Evolutionary conservation across 257 asterid species (phyloP), one percentile per base, ranked within the genome.

Genomic region (Nicotiana otophora): DNA sequence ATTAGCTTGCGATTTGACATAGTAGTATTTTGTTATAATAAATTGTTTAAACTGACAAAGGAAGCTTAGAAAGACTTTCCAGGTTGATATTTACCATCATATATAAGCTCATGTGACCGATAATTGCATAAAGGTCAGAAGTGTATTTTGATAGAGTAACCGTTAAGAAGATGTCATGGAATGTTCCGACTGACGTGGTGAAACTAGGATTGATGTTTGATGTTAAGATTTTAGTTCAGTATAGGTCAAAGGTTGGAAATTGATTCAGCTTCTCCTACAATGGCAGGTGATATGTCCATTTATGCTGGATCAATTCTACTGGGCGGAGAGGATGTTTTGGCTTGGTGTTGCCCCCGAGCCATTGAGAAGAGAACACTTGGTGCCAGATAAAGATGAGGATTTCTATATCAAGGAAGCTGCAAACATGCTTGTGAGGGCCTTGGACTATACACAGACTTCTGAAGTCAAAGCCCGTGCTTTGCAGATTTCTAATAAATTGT

Each of bases 241-340:
- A 14, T 46, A 74, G 62, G 26, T 48, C 16, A 48, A 48, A 23
- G 62, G 23, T 48, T 60, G 19, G 23, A 48, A 46, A 26, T 26
- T 74, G 62, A 57, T 74, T 60, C 10, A 7, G 15, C 4, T 48
- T 75, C 63, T 75, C 16, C 26, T 51, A 51, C 46, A 61, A 63
- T 85, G 79, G 77, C 92, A 96, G 99, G 87, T 96, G 48, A 83
- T 96, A 67, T 96, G 99, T 62, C 99, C 98, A 19, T 93, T 96
- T 86, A 87, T 93, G 84, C 86, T 94, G 90, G 99, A 96, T 85
- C 98, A 96, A 80, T 94, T 91, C 86, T 96, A 96, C 70, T 96
- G 99, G 98, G 99, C 98, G 17, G 99, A 96, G 89, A 93, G 98
- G 84, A 94, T 96, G 98, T 93, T 84, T 91, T 94, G 99, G 99